These are phyloP conservation scores for Nicotiana tabacum DNA, from an alignment of 257 asterid species.

Conservation along the genomic window DNA sequence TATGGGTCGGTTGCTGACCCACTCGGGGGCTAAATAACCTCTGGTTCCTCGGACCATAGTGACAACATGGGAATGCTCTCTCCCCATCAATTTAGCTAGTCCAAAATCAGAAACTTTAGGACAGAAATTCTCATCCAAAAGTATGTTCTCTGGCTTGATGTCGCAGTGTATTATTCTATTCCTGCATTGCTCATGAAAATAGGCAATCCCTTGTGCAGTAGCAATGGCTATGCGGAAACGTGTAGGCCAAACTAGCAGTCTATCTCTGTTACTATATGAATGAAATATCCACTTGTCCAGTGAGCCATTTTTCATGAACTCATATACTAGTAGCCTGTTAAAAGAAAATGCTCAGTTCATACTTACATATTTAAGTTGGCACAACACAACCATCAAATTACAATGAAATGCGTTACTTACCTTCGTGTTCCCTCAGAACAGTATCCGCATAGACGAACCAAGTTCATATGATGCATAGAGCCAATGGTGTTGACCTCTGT, in stretches of 20 bases:
- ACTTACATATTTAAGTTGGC: not conserved
- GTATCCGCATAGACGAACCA: constrained; percentile 78
- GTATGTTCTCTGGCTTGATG: constrained; percentile 88
- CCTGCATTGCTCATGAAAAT: constrained; percentile 92
- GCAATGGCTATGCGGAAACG: constrained; percentile 71
- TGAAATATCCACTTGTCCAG: constrained; percentile 87
- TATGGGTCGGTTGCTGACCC: constrained; percentile 83
- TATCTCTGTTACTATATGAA: constrained; percentile 33
- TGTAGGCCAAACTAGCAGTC: constrained; percentile 60
- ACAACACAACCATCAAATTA: not conserved
- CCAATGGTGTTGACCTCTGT: constrained; percentile 88
- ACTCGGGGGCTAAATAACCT: constrained; percentile 85
- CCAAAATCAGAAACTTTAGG: constrained; percentile 96
- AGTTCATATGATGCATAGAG: constrained; percentile 92
- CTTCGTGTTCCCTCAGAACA: constrained; percentile 74
- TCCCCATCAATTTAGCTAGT: constrained; percentile 89
- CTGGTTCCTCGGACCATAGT: constrained; percentile 87
- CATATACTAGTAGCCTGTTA: constrained; percentile 84
- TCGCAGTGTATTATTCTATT: constrained; percentile 84
- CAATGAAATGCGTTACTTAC: constrained; percentile 19
- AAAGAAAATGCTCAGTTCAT: not conserved
- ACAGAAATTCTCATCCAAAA: constrained; percentile 68
- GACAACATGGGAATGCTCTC: constrained; percentile 80
- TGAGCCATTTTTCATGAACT: constrained; percentile 89
- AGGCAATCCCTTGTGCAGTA: constrained; percentile 86